Evolutionary conservation across 1,284 basidiomycete species (phyloP).

Genomic region (Cystobasidium pallidum): DNA sequence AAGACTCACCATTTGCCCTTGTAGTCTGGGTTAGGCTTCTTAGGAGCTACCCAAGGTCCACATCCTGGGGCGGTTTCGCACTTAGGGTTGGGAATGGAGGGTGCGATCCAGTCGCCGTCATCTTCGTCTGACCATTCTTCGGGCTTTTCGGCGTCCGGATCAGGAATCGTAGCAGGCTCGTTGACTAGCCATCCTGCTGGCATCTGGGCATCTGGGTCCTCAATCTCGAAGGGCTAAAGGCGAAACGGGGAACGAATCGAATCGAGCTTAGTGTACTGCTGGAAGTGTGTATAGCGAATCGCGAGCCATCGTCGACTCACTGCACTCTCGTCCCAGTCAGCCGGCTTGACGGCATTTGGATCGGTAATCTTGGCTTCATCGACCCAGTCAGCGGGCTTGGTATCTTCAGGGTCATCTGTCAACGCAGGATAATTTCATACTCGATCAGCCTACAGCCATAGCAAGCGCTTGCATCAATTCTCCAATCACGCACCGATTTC

Average conservation of each 20-base stretch:
- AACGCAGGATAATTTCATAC: slow-evolving; percentile 39
- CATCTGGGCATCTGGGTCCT: slow-evolving; percentile 82
- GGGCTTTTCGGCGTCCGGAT: slow-evolving; percentile 88
- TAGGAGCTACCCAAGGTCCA: slow-evolving; percentile 69
- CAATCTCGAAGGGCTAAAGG: slow-evolving; percentile 76
- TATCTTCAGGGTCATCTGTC: slow-evolving; percentile 77
- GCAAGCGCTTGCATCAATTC: no score
- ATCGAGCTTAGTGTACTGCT: not conserved
- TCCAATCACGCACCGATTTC: slow-evolving; percentile 69
- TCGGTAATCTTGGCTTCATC: slow-evolving; percentile 84
- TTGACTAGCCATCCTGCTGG: slow-evolving; percentile 96
- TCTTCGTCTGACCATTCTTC: slow-evolving; percentile 99
- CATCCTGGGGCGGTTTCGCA: slow-evolving; percentile 89
- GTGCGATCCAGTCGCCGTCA: slow-evolving; percentile 96
- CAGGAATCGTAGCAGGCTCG: slow-evolving; percentile 78
- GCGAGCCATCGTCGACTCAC: slow-evolving; percentile 3
- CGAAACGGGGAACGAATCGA: no score
- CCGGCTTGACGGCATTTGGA: slow-evolving; percentile 75
- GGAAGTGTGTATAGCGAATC: no score
- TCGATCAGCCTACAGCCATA: no score
- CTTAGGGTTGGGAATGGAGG: slow-evolving; percentile 81
- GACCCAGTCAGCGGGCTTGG: slow-evolving; percentile 92
- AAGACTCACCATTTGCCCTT: slow-evolving; percentile 84
- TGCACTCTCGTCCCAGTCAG: slow-evolving; percentile 94
- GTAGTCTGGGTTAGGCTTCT: slow-evolving; percentile 78